Evolutionary conservation across 345 rosid genomes (phyloP).

Genomic region (Moricandia arvensis): DNA sequence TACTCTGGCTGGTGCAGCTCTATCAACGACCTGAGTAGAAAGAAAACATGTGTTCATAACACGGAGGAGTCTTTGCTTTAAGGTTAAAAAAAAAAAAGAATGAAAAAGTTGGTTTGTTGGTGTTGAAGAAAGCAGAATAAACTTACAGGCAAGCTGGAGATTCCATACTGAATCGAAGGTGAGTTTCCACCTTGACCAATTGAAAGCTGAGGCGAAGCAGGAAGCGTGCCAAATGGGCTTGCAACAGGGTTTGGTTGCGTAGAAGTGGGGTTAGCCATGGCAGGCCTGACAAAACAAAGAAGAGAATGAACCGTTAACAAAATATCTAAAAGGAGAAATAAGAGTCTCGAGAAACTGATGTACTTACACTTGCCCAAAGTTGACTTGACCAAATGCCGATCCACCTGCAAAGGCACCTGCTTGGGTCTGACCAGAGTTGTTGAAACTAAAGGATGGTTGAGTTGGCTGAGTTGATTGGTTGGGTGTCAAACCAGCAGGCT

Average conservation of each 20-base stretch:
- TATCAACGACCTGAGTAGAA: slow-evolving; percentile 69
- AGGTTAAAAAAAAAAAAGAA: no score
- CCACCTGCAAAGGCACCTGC: slow-evolving; percentile 45
- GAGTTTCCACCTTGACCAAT: slow-evolving; percentile 72
- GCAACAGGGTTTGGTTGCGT: slow-evolving; percentile 55
- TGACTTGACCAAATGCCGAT: slow-evolving; percentile 49
- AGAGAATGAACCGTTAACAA: background rate
- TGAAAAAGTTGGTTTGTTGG: background rate
- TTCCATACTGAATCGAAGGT: slow-evolving; percentile 84
- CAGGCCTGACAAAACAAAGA: slow-evolving; percentile 50
- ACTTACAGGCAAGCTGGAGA: slow-evolving; percentile 84
- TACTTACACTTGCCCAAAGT: slow-evolving; percentile 54
- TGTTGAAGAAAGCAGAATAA: slow-evolving; percentile 3
- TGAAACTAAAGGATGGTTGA: slow-evolving; percentile 40
- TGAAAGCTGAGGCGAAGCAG: slow-evolving; percentile 86
- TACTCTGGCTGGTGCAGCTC: slow-evolving; percentile 69
- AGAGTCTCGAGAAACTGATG: slow-evolving; percentile 10
- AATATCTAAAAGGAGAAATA: slow-evolving; percentile 8
- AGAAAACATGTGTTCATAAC: background rate
- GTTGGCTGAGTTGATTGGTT: slow-evolving; percentile 56
- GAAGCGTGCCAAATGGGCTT: slow-evolving; percentile 92
- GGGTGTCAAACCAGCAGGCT: slow-evolving; percentile 48
- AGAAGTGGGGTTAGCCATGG: slow-evolving; percentile 42
- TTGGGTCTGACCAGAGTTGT: slow-evolving; percentile 58
- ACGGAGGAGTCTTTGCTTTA: background rate